Base-by-base conservation (phyloP, 1,139 yeast species). In the Ogataea hybrid region DNA sequence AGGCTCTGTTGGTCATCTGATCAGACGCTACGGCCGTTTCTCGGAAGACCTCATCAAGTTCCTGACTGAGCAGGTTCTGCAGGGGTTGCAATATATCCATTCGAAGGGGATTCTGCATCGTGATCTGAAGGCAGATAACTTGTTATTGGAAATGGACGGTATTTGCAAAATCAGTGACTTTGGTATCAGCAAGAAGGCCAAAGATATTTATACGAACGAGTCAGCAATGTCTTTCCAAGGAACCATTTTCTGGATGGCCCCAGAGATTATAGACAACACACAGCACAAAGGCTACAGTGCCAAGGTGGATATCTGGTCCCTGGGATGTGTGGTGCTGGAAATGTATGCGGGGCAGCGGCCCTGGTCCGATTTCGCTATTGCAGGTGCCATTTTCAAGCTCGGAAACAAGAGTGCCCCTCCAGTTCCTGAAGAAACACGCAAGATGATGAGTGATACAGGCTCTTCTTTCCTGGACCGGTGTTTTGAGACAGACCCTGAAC, bases 191-290 rank as follows among this genome's bases (percentile, higher is more conserved):
- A 90, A 89, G 59, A 78, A 83, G 54, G 85, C 96, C 0, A 76
- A 79, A 49, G 92, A 92, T 59, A 87, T 92, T 31, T 92, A 92
- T 62, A 82, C 86, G 20, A 90, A 92, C 58, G 83, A 87, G 55
- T 90, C 96, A 2, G 96, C 88, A 46, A 87, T 90, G 95, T 90
- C 97, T 11, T 68, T 70, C 64, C 96, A 94, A 64, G 99, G 99
- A 16, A 90, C 98, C 0, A 90, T 94, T 2, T 94, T 90, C 61
- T 94, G 98, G 98, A 94, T 94, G 98, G 99, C 99, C 0, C 99
- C 99, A 0, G 99, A 94, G 61, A 96, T 94, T 47, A 89, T 94
- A 43, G 88, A 86, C 58, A 85, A 84, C 54, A 48, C 56, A 5
- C 83, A 81, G 43, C 85, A 84, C 52, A 95, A 84, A 59, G 97